Conservation (phyloP, 2,329 filamentous ascomycete species). For the Golovinomyces cichoracearum region DNA sequence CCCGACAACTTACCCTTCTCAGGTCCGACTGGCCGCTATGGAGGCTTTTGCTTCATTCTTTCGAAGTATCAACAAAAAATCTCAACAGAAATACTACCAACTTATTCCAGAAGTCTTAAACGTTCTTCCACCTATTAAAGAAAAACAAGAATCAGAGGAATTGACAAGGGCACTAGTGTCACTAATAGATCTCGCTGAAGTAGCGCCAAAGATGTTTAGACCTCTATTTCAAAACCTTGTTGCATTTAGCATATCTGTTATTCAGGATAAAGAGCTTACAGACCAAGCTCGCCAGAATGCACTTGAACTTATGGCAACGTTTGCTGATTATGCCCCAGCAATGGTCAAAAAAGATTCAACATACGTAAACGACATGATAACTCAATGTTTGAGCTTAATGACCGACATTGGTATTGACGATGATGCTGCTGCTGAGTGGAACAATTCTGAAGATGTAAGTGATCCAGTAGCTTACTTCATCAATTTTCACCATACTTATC, state of each 20-base stretch:
- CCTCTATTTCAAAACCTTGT: conserved; percentile 78
- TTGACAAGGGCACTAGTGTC: conserved; percentile 73
- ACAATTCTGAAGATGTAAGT: conserved; percentile 58
- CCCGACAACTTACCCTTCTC: conserved; percentile 3
- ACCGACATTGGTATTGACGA: conserved; percentile 87
- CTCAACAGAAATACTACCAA: conserved; percentile 62
- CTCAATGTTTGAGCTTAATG: conserved; percentile 92
- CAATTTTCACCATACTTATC: conserved; percentile 1
- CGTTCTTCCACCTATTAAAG: conserved; percentile 80
- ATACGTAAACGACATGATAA: conserved; percentile 92
- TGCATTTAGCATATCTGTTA: conserved; percentile 73
- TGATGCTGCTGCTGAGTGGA: conserved; percentile 85
- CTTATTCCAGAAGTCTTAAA: conserved; percentile 82
- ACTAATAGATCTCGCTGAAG: conserved; percentile 79
- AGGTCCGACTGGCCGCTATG: conserved; percentile 84
- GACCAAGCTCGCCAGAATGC: conserved; percentile 84
- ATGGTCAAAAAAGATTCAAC: conserved; percentile 89
- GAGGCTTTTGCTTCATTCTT: conserved; percentile 95
- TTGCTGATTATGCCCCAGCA: conserved; percentile 75
- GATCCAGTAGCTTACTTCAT: background rate
- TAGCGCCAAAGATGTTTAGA: conserved; percentile 95
- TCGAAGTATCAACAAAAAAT: conserved; percentile 66
- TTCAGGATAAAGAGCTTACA: conserved; percentile 83
- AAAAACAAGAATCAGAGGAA: conserved; percentile 68
- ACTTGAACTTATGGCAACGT: conserved; percentile 89